These are phyloP conservation scores for Chrysosphaeria jannelii DNA, from an alignment of 2,329 filamentous ascomycete genomes.

Conservation along the genomic window DNA sequence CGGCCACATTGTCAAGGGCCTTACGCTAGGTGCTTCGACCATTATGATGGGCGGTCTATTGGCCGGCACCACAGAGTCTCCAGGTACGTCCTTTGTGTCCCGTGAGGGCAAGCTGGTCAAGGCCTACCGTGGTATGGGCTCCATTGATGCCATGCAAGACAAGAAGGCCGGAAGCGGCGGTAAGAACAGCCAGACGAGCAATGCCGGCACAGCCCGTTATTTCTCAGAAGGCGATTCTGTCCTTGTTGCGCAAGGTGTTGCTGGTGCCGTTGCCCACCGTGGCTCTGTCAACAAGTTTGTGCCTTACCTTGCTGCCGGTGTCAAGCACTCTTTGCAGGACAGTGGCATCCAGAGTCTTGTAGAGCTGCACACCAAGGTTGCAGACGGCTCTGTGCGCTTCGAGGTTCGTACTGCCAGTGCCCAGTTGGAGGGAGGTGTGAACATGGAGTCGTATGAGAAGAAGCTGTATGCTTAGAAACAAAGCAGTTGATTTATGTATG, in stretches of 20 bases:
- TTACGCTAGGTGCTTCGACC: constrained; percentile 75
- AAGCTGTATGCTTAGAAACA: constrained; percentile 64
- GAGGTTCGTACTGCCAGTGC: constrained; percentile 85
- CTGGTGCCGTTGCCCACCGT: constrained; percentile 53
- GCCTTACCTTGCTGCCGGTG: constrained; percentile 76
- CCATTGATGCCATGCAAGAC: constrained; percentile 97
- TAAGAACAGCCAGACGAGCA: constrained; percentile 49
- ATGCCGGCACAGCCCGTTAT: constrained; percentile 89
- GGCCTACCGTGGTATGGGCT: constrained; percentile 96
- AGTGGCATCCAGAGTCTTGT: constrained; percentile 58
- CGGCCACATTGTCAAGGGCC: constrained; percentile 94
- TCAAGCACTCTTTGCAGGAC: constrained; percentile 95
- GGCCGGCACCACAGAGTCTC: constrained; percentile 89
- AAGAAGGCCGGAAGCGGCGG: constrained; percentile 63
- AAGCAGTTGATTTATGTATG: too few relatives aligned
- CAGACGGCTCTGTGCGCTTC: constrained; percentile 52
- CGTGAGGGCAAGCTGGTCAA: constrained; percentile 95
- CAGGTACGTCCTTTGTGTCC: constrained; percentile 86
- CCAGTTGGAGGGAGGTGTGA: constrained; percentile 86
- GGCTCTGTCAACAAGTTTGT: constrained; percentile 60
- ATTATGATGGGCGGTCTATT: constrained; percentile 99
- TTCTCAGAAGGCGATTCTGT: constrained; percentile 92
- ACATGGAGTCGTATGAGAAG: constrained; percentile 98
- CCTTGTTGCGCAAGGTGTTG: constrained; percentile 87
- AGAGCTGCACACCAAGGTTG: constrained; percentile 47